Evolutionary conservation across 371 early-diverging fungal genomes (phyloP), one percentile per base, ranked within the genome.

Genomic region (Syncephalastrum racemosum): DNA sequence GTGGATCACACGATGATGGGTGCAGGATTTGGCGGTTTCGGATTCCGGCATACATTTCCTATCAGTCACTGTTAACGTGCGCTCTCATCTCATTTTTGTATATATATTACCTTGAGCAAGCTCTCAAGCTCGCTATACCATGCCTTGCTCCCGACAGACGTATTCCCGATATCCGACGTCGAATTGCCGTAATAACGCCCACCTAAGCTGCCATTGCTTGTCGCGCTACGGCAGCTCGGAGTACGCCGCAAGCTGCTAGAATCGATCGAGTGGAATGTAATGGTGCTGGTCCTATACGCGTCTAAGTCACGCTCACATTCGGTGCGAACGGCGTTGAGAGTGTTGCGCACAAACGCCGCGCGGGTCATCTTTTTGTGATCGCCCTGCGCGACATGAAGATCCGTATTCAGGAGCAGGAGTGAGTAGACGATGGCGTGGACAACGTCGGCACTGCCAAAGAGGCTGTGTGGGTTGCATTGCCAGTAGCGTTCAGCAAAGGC

Each of bases 371-470:
- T 67, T 43, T 73, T 79, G 15, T 81, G 82, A 22, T 81, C 84
- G 16, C 79, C 79, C 59, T 88, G 86, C n/a, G 92, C 93, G 44
- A 91, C 82, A 59, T 94, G 92, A 18, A 96, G 77, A 68, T 97
- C 97, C 12, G 97, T 97, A 66, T 96, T 96, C 18, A 97, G 81
- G 48, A 97, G 64, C 54, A 97, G 67, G 3, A 95, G 47, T 7
- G 95, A 94, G 68, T 92, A 95, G 0, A 90, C 81, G 54, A 94
- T 82, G 6, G 90, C 91, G 62, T 97, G 90, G 1, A 93, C 90
- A n/a, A 90, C 86, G 59, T 89, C 89, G 56, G 71, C 64, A 51
- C 73, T 82, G 4, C 82, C 82, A 50, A 80, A 77, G 12, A 81
- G 53, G 40, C 77, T 63, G 13, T 78, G 58, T 16, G 82, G 82